Conservation (phyloP, 2,329 filamentous ascomycete species). For the Penicillium freii region DNA sequence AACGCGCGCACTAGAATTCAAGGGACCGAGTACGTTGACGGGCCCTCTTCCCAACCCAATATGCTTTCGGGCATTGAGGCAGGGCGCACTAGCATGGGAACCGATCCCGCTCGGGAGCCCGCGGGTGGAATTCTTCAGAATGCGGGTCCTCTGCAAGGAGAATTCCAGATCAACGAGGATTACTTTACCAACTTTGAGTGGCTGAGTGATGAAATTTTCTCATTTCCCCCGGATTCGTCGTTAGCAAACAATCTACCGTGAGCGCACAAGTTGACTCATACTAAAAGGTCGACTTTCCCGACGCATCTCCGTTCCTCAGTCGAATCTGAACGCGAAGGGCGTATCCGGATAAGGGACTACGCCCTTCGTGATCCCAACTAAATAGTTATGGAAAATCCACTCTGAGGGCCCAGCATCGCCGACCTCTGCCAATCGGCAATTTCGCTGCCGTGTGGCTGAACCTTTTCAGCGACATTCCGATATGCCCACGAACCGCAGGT, state of each 20-base stretch:
- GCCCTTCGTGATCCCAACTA: not conserved
- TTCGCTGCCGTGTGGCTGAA: not conserved
- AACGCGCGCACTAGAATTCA: conserved; percentile 18
- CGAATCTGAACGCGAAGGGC: not conserved
- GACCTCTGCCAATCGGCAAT: not conserved
- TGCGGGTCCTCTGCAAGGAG: conserved; percentile 17
- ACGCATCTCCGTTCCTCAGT: not conserved
- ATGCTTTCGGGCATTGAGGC: conserved; percentile 7
- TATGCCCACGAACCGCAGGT: not conserved
- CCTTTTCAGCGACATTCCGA: not conserved
- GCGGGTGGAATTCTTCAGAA: not conserved
- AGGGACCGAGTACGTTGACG: conserved; percentile 16
- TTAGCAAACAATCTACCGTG: conserved; percentile 17
- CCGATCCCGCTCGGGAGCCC: conserved; percentile 8
- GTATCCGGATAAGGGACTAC: not conserved
- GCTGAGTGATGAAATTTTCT: conserved; percentile 36
- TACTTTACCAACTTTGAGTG: conserved; percentile 43
- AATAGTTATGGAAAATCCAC: too few species aligned
- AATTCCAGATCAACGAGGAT: conserved; percentile 35
- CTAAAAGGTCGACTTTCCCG: not conserved
- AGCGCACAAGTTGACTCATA: not conserved
- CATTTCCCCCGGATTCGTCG: conserved; percentile 25
- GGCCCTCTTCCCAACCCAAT: conserved; percentile 11
- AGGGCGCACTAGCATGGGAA: conserved; percentile 4
- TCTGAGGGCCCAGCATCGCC: not conserved